Base-by-base conservation (phyloP, 2,329 filamentous ascomycete genomes). In the Colletotrichum sp. region DNA sequence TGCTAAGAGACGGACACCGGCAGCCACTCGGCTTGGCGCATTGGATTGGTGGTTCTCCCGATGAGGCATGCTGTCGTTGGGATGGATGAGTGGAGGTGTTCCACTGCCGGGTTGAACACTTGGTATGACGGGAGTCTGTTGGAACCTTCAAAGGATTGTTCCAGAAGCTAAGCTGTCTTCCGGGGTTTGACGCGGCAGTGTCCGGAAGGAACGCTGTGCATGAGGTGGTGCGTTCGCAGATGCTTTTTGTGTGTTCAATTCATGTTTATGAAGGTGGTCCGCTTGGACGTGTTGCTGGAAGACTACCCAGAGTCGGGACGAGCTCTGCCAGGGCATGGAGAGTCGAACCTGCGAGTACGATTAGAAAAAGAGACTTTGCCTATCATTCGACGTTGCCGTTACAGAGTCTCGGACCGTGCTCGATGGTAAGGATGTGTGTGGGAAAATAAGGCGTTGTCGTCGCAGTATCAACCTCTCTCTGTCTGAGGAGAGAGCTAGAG, bases 11-110 rank as follows among this genome's bases (percentile, higher is more conserved):
- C 73, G 64, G 70, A 52, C 32, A 68, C 28, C 39, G 63, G 55
- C 73, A 72, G 30, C 64, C 64, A 68, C 68, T 72, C 36, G 64
- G 59, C 64, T 55, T 18, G 39, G 69, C 15, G 62, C 72, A 75
- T 72, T 32, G 62, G 21, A 24, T 24, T 34, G 63, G 39, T 44
- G 24, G 32, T 32, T n/a, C 57, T 39, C 36, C 36, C 28, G 36
- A 57, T 63, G 66, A 32, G 52, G 52, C 52, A 63, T 36, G n/a
- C 49, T 13, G 68, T 26, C 28, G 30, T 34, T 60, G 52, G 64
- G 64, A 52, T 39, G 36, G 39, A 21, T 3, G 44, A 52, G 39
- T 36, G 32, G 59, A 55, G 39, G 21, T 30, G 60, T 60, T 60
- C 67, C 67, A 71, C 57, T 15, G 26, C 32, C 59, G 9, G 39